Percentiles rank a stretch among this genome's conserved stretches.
Evolutionary conservation across 2,329 filamentous ascomycete species (phyloP).

Genomic region (Cadophora gregata): DNA sequence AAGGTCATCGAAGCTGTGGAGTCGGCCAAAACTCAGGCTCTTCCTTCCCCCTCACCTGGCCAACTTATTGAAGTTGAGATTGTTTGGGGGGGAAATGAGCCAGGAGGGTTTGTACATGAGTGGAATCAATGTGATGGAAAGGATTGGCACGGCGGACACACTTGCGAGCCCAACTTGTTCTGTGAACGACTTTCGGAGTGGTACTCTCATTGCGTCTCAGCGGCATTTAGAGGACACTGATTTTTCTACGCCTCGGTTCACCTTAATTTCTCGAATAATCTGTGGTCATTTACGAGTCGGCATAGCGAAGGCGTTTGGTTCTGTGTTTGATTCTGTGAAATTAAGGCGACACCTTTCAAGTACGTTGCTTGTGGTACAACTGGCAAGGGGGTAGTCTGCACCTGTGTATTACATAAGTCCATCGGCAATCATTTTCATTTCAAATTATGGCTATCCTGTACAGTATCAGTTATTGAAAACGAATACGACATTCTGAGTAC

Average conservation of each 20-base stretch:
- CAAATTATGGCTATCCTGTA: no score
- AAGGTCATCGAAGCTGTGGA: conserved; percentile 20
- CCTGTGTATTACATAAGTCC: neutral
- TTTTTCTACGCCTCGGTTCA: neutral
- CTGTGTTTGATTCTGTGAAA: neutral
- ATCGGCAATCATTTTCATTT: no score
- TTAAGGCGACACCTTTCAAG: neutral
- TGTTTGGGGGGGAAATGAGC: neutral
- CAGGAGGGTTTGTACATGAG: conserved; percentile 10
- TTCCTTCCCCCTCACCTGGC: neutral
- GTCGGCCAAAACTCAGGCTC: neutral
- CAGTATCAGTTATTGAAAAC: no score
- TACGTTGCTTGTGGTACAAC: neutral
- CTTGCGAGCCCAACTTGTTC: conserved; percentile 29
- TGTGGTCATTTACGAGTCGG: neutral
- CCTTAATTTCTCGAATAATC: neutral
- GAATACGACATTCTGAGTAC: no score
- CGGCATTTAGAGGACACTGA: neutral
- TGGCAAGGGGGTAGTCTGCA: neutral
- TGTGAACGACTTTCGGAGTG: conserved; percentile 30
- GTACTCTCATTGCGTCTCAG: conserved; percentile 25
- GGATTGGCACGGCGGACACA: conserved; percentile 33
- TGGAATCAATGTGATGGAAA: conserved; percentile 37
- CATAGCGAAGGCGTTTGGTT: neutral
- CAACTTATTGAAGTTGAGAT: neutral